Percentiles rank a stretch among this genome's conserved stretches.
Conservation (phyloP, 345 rosid species). For the Conringia planisiliqua region DNA sequence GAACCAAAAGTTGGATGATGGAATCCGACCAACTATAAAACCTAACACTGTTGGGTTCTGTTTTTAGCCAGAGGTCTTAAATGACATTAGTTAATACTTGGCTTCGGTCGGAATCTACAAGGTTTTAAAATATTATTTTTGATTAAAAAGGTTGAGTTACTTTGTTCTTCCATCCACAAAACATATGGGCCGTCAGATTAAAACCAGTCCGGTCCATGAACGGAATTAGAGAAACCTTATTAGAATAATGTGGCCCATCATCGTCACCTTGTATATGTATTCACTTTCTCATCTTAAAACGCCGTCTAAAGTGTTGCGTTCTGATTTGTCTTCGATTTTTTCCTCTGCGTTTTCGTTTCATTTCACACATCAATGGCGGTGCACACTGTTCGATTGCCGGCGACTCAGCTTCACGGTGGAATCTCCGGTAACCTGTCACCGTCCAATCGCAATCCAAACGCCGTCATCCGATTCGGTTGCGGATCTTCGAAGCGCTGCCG, state of each 20-base stretch:
- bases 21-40: neutral
- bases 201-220: neutral
- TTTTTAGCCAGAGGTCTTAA: too few species aligned
- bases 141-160: too few species aligned
- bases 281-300: neutral
- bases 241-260: slow-evolving; percentile 5
- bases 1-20: neutral
- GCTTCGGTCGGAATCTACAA: too few species aligned
- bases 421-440: slow-evolving; percentile 23
- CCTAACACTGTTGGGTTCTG: neutral
- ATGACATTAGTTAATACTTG: too few species aligned
- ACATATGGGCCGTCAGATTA: neutral
- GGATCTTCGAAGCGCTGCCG: slow-evolving; percentile 28
- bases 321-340: neutral
- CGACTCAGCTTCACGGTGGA: slow-evolving; percentile 27
- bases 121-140: too few species aligned
- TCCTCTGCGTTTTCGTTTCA: slow-evolving; percentile 8
- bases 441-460: slow-evolving; percentile 22
- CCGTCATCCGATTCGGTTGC: slow-evolving; percentile 4
- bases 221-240: neutral
- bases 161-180: neutral
- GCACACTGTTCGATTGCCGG: slow-evolving; percentile 36
- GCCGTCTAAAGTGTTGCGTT: slow-evolving; percentile 14
- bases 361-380: slow-evolving; percentile 42
- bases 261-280: neutral